Evolutionary conservation across 1,284 basidiomycete species (phyloP), one percentile per base, ranked within the genome.

Genomic region (Fomitopsis schrenkii): DNA sequence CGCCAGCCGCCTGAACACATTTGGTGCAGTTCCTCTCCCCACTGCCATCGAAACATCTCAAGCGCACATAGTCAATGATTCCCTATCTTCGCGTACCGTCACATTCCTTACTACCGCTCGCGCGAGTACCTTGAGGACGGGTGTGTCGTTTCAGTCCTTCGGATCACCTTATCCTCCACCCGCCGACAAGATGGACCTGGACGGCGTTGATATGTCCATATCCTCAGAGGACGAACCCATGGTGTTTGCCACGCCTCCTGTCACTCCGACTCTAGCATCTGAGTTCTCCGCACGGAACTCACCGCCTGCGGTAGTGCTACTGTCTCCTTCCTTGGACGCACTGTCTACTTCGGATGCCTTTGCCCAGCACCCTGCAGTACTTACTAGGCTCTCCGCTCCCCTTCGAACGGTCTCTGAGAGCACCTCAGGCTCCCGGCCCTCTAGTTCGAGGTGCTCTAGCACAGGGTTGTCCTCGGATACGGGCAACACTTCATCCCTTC

Each of bases 81-180:
- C 52, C 7, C 52, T 52, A 3, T 19, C 40, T 30, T 9, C 28
- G 40, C 58, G 53, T 46, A 36, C 52, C 15, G 52, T 36, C 7
- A 54, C 48, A 40, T 35, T 42, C 50, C 40, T 36, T 28, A 33
- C 52, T 26, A n/a, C 30, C 42, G 28, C 35, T 46, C 28, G 45
- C n/a, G 35, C 28, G 19, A 17, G 36, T 26, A 44, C 2, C 17
- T 5, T 44, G 40, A 42, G 19, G n/a, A 56, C 35, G 8, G 36
- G 0, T 36, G 19, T 67, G 12, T 67, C 67, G 12, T 66, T 65
- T 42, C 52, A 65, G 6, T 65, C 66, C 0, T 68, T 68, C 46
- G 68, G 66, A 0, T 69, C 68, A 17, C 63, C 66, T 1, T 68
- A 65, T 36, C 57, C 64, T 28, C 57, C 55, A 41, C 57, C 58